Evolutionary conservation across 495 filamentous ascomycete genomes (phyloP).

Genomic region (Neurospora sp.): DNA sequence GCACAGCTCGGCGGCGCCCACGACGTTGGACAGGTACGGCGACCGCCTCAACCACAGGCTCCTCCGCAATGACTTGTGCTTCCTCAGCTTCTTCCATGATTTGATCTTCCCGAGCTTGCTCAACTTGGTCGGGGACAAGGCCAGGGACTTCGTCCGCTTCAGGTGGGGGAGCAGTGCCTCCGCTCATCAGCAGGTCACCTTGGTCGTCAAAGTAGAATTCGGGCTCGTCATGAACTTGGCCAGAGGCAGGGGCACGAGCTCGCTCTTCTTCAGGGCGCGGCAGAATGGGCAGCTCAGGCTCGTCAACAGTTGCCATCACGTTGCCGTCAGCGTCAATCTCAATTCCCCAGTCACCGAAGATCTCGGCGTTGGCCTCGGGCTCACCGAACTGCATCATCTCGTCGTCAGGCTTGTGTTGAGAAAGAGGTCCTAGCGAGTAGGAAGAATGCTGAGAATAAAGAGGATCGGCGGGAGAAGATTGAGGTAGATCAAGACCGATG

Average conservation of each 20-base stretch:
- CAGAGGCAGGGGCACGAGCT: neutral
- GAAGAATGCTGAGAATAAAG: constrained; percentile 5
- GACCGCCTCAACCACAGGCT: constrained; percentile 9
- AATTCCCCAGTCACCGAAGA: constrained; percentile 27
- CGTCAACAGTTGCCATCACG: constrained; percentile 16
- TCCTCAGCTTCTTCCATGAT: neutral
- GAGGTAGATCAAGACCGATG: constrained; percentile 11
- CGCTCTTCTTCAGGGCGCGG: constrained; percentile 8
- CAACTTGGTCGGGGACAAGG: constrained; percentile 4
- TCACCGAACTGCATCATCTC: constrained; percentile 13
- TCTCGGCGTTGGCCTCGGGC: constrained; percentile 16
- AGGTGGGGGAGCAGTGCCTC: neutral
- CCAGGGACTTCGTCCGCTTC: constrained; percentile 1
- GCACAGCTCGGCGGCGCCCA: constrained; percentile 14
- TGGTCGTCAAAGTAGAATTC: constrained; percentile 7
- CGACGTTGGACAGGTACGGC: constrained; percentile 16
- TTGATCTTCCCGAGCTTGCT: neutral
- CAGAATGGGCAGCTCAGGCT: constrained; percentile 27
- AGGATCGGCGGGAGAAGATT: constrained; percentile 5
- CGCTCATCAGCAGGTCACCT: constrained; percentile 14
- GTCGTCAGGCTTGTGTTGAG: constrained; percentile 12
- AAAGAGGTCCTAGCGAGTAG: constrained; percentile 4
- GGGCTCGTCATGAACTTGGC: constrained; percentile 1
- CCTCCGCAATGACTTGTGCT: neutral
- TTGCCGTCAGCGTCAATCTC: constrained; percentile 34